Base-by-base conservation (phyloP, 2,329 filamentous ascomycete genomes). In the Nemania diffusa region DNA sequence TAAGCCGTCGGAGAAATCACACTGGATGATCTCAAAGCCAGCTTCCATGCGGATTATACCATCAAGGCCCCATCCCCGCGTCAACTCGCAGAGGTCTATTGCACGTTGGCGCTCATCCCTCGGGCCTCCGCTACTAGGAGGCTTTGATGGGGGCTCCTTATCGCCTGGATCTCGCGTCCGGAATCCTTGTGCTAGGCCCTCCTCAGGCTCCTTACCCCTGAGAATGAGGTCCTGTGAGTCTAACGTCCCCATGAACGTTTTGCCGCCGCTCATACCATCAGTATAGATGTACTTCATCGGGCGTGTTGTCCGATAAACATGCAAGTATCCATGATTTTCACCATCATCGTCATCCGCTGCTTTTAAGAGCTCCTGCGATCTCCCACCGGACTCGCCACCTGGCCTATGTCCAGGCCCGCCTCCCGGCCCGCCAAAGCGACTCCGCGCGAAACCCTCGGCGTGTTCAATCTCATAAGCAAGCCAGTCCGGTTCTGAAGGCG, bases 391-490 rank as follows among this genome's bases (percentile, higher is more conserved):
- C 5, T 15, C 34, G 5, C 34, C 11, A 40, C 34, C 34, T 7
- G 34, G 34, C 5, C 34, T 13, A 40, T 15, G 24, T 8, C 55
- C 55, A 9, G 56, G 27, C 24, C 40, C 15, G 24, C 17, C 37
- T 29, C 53, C 53, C 2, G 24, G 53, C 1, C 26, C 27, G 22
- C 40, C 17, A 26, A 26, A 2, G 20, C 56, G 56, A n/a, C 56
- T 7, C 24, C 77, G 76, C 0, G 90, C 88, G 78, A 94, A 93
- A 2, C 82, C 75, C 70, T 91, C 82, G 0, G 91, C 89, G 77
- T 94, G 92, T 72, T 94, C 91, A 3, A 90, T 85, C 76, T 94
- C 91, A 73, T 93, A 94, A 0, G 92, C 91, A 1, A 94, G 81
- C 91, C 91, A 93, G 73, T 93, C 89, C 2, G 83, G 85, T 0